Percentiles rank a stretch among this genome's conserved stretches.
phyloP scores from a whole-genome alignment of 1,284 basidiomycete species.

The Rhodofomes roseus region DNA sequence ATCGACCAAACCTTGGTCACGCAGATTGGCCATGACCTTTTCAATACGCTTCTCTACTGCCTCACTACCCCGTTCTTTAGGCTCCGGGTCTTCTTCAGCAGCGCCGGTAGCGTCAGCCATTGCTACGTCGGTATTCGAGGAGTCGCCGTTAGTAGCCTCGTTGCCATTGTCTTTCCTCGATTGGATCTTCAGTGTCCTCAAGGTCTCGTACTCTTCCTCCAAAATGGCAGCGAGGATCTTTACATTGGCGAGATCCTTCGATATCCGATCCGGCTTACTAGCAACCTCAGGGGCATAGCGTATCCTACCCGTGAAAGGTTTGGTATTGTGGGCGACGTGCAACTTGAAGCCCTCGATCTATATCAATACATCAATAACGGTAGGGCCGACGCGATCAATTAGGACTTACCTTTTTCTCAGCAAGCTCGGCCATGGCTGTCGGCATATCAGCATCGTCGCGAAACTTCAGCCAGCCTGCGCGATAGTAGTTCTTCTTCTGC shows the following conservation, averaged over 20 bases:
- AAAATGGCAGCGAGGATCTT: slow-evolving; percentile 67
- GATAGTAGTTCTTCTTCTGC: slow-evolving; percentile 86
- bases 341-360: slow-evolving; percentile 93
- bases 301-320: slow-evolving; percentile 74
- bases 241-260: slow-evolving; percentile 73
- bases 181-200: slow-evolving; percentile 45
- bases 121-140: slow-evolving; percentile 37
- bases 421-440: slow-evolving; percentile 64
- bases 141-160: slow-evolving; percentile 14
- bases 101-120: slow-evolving; percentile 42
- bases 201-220: slow-evolving; percentile 60
- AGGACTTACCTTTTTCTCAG: slow-evolving; percentile 74
- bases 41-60: slow-evolving; percentile 74
- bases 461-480: slow-evolving; percentile 90
- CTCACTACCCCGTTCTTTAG: slow-evolving; percentile 57
- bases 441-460: slow-evolving; percentile 79
- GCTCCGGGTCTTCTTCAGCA: slow-evolving; percentile 52
- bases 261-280: slow-evolving; percentile 73
- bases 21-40: slow-evolving; percentile 65
- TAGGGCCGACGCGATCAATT: neutral
- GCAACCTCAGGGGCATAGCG: slow-evolving; percentile 80
- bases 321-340: slow-evolving; percentile 80
- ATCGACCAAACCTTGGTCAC: slow-evolving; percentile 56
- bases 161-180: slow-evolving; percentile 19
- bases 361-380: slow-evolving; percentile 8